Conservation (phyloP, 495 filamentous ascomycete species). For the Aspergillus conjunctus region DNA sequence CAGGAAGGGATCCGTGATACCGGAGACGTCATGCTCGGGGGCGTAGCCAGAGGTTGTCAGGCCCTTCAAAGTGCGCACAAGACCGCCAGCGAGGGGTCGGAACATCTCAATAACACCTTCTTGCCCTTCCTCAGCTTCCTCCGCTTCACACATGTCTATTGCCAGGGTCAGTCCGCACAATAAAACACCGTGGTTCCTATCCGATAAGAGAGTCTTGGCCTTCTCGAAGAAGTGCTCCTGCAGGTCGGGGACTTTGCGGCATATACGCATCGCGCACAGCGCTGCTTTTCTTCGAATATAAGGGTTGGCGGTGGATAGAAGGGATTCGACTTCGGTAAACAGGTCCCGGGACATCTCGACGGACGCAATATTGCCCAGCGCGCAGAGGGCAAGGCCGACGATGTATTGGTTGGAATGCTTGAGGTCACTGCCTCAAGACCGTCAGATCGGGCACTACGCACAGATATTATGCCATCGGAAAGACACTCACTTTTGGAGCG, state of each 20-base stretch:
- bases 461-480: constrained; percentile 1
- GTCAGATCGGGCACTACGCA: neutral
- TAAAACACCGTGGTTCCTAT: constrained; percentile 92
- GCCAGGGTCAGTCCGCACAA: constrained; percentile 90
- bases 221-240: constrained; percentile 98
- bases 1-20: constrained; percentile 97
- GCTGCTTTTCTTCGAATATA: constrained; percentile 97
- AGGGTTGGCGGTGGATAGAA: constrained; percentile 89
- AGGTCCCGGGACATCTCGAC: constrained; percentile 98
- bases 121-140: constrained; percentile 85
- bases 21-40: constrained; percentile 96
- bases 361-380: constrained; percentile 95
- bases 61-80: constrained; percentile 90
- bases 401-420: constrained; percentile 98
- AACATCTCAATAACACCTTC: constrained; percentile 87
- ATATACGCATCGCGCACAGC: constrained; percentile 99
- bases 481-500: constrained; percentile 78
- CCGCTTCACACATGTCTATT: constrained; percentile 89
- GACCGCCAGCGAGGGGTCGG: constrained; percentile 70
- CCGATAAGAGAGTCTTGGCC: constrained; percentile 81
- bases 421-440: constrained; percentile 67
- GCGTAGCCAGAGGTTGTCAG: constrained; percentile 94
- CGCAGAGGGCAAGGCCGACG: constrained; percentile 92
- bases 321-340: constrained; percentile 88
- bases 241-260: constrained; percentile 94